These are phyloP conservation scores for Fraxinus dipetala DNA, from an alignment of 305 asterid genomes.

Conservation along the genomic window DNA sequence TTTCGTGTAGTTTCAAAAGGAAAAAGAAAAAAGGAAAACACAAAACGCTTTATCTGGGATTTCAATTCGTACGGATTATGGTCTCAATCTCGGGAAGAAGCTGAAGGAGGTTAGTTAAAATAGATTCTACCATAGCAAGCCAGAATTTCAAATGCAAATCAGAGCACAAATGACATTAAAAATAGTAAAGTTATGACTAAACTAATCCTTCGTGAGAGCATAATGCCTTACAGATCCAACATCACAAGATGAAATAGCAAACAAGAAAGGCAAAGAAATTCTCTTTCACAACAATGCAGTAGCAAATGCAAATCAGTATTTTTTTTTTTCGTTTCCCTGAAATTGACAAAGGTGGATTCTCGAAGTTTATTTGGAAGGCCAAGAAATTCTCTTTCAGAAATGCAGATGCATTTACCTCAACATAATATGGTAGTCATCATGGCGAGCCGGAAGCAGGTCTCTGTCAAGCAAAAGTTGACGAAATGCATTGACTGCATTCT, in stretches of 20 bases:
- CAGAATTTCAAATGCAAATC: not conserved
- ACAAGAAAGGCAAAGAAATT: constrained; percentile 4
- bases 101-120: not conserved
- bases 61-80: not conserved
- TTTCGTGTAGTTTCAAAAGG: not conserved
- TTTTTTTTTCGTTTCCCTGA: not conserved
- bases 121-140: not conserved
- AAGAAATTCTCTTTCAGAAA: constrained; percentile 2
- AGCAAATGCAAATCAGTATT: not conserved
- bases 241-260: not conserved
- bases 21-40: not conserved
- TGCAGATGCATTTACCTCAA: constrained; percentile 54
- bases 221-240: not conserved
- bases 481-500: constrained; percentile 59
- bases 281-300: constrained; percentile 2
- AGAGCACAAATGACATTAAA: not conserved
- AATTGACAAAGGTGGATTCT: not conserved
- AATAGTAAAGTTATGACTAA: not conserved
- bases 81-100: constrained; percentile 12
- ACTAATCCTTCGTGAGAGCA: not conserved
- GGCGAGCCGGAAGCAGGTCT: constrained; percentile 69
- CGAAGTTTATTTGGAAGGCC: not conserved
- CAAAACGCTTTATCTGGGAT: not conserved
- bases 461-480: constrained; percentile 63
- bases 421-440: constrained; percentile 87